A percentile compares a stretch with the other conserved stretches of the same genome.
Evolutionary conservation across 805 yeast genomes (phyloP).

Genomic region (Spencermartinsiella europaea): DNA sequence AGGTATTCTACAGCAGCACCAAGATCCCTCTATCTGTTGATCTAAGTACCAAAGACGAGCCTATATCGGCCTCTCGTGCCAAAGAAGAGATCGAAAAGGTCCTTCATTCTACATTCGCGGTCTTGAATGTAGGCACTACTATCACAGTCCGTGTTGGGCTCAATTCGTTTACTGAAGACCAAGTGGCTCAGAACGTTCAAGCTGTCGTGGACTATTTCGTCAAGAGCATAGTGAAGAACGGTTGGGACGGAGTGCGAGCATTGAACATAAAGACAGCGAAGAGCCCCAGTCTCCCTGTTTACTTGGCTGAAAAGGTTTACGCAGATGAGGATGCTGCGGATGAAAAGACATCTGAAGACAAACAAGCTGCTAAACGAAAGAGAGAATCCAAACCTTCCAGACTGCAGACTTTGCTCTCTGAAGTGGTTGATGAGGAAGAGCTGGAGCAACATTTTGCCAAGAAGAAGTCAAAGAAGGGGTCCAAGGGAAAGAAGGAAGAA

Average conservation of each 20-base stretch:
- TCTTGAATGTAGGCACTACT: constrained; percentile 70
- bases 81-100: constrained; percentile 55
- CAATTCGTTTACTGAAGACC: constrained; percentile 39
- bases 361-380: constrained; percentile 24
- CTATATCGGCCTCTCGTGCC: constrained; percentile 46
- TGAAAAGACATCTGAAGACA: constrained; percentile 25
- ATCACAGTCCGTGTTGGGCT: constrained; percentile 62
- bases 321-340: constrained; percentile 44
- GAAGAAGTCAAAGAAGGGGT: constrained; percentile 37
- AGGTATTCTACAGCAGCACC: constrained; percentile 64
- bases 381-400: constrained; percentile 41
- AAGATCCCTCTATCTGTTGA: constrained; percentile 61
- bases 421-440: constrained; percentile 74
- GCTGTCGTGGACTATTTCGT: constrained; percentile 47
- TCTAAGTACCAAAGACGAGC: constrained; percentile 10
- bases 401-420: constrained; percentile 75
- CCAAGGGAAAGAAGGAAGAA: constrained; percentile 6
- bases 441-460: constrained; percentile 52
- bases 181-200: constrained; percentile 56
- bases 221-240: constrained; percentile 21
- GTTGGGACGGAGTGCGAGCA: constrained; percentile 32
- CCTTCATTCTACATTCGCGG: constrained; percentile 52
- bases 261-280: constrained; percentile 60
- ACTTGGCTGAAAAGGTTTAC: constrained; percentile 51
- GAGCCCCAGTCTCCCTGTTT: constrained; percentile 85